Evolutionary conservation across 345 rosid genomes (phyloP).

Genomic region (Bruguiera parviflora): DNA sequence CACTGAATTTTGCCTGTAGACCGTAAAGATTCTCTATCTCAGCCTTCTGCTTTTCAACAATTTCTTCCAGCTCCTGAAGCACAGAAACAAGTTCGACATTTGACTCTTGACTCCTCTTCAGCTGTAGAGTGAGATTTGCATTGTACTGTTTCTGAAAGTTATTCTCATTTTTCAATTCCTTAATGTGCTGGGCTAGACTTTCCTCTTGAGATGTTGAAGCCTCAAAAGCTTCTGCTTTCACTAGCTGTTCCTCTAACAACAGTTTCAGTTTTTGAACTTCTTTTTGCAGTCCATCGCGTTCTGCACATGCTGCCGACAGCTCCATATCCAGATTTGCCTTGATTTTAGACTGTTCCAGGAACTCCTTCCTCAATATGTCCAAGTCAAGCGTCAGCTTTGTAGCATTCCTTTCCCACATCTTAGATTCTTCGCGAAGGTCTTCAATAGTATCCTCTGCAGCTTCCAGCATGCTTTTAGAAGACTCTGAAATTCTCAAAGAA

Average conservation of each 20-base stretch:
- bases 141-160: slow-evolving; percentile 43
- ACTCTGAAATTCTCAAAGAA: slow-evolving; percentile 24
- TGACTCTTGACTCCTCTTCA: slow-evolving; percentile 60
- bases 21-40: slow-evolving; percentile 35
- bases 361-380: slow-evolving; percentile 43
- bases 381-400: slow-evolving; percentile 43
- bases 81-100: slow-evolving; percentile 54
- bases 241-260: slow-evolving; percentile 24
- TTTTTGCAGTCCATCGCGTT: slow-evolving; percentile 39
- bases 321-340: slow-evolving; percentile 37
- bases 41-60: slow-evolving; percentile 42
- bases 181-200: slow-evolving; percentile 13
- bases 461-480: slow-evolving; percentile 42
- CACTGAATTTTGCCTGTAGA: slow-evolving; percentile 24
- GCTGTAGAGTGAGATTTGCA: slow-evolving; percentile 41
- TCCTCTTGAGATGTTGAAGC: slow-evolving; percentile 23
- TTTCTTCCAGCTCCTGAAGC: slow-evolving; percentile 57
- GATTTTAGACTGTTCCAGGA: slow-evolving; percentile 40
- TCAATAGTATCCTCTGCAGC: slow-evolving; percentile 49
- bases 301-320: slow-evolving; percentile 41
- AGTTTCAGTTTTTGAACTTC: slow-evolving; percentile 44
- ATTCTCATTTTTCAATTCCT: slow-evolving; percentile 50
- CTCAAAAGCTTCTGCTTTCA: slow-evolving; percentile 21
- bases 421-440: slow-evolving; percentile 47
- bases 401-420: slow-evolving; percentile 55